A percentile compares a stretch with the other conserved stretches of the same genome.
These are phyloP conservation scores for Knufia petricola DNA, from an alignment of 2,329 filamentous ascomycete genomes.

Conservation along the genomic window DNA sequence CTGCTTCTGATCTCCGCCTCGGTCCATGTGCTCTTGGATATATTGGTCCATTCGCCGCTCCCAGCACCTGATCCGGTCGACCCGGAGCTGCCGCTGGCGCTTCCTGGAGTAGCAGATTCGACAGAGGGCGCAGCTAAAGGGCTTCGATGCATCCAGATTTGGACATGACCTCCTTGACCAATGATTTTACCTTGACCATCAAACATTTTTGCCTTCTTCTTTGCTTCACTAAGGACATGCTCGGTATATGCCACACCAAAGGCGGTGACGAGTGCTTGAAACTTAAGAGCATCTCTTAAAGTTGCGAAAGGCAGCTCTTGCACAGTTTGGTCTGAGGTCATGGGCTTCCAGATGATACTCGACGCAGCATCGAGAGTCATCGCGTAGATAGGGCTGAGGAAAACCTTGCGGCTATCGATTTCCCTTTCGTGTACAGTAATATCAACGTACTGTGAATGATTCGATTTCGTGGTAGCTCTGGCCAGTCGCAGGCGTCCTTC, in stretches of 20 bases:
- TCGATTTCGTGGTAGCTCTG: neutral
- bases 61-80: neutral
- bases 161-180: neutral
- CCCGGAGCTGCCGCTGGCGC: neutral
- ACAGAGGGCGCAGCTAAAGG: neutral
- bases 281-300: neutral
- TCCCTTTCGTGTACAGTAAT: neutral
- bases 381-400: slow-evolving; percentile 7
- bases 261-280: slow-evolving; percentile 6
- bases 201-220: neutral
- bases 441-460: neutral
- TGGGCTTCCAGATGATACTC: slow-evolving; percentile 6
- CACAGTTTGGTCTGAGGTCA: neutral
- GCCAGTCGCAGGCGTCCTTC: slow-evolving; percentile 1
- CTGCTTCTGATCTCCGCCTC: neutral
- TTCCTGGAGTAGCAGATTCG: neutral
- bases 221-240: neutral
- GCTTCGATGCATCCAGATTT: slow-evolving; percentile 6
- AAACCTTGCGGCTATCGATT: slow-evolving; percentile 4
- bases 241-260: slow-evolving; percentile 2
- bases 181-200: neutral
- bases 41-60: neutral
- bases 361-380: neutral
- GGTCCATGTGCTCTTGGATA: neutral
- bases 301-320: slow-evolving; percentile 3